These are phyloP conservation scores for Lentinula raphanica DNA, from an alignment of 768 basidiomycete genomes.

Conservation along the genomic window DNA sequence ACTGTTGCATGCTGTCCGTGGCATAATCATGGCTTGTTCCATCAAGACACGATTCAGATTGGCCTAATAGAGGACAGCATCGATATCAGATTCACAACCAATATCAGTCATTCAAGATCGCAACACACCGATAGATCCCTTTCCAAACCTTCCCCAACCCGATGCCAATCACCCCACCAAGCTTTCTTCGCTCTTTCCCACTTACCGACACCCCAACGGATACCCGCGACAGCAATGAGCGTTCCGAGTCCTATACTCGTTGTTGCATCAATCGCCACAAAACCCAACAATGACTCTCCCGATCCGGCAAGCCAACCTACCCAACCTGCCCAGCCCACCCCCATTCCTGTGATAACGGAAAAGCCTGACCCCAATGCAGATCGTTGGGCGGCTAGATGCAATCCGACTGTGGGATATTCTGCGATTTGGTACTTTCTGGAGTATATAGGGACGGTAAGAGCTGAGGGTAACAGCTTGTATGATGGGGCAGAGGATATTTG, in stretches of 20 bases:
- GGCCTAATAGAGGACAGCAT: neutral
- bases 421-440: conserved; percentile 49
- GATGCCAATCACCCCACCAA: conserved; percentile 66
- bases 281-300: conserved; percentile 33
- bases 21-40: neutral
- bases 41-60: neutral
- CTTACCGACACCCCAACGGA: conserved; percentile 58
- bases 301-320: conserved; percentile 39
- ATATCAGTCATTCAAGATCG: neutral
- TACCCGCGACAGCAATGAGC: conserved; percentile 40
- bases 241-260: conserved; percentile 59
- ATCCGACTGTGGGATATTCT: conserved; percentile 46
- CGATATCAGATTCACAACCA: neutral
- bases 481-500: conserved; percentile 46
- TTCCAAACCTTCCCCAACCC: conserved; percentile 57
- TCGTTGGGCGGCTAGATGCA: conserved; percentile 63
- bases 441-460: conserved; percentile 47
- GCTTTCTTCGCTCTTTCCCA: conserved; percentile 65
- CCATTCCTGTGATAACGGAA: conserved; percentile 43
- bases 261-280: conserved; percentile 42
- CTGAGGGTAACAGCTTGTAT: conserved; percentile 36
- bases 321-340: conserved; percentile 61
- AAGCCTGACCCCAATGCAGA: conserved; percentile 46
- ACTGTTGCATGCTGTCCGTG: conserved; percentile 5
- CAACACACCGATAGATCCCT: conserved; percentile 57